These are phyloP conservation scores for Xylaria scruposa DNA, from an alignment of 495 filamentous ascomycete species.

Conservation along the genomic window DNA sequence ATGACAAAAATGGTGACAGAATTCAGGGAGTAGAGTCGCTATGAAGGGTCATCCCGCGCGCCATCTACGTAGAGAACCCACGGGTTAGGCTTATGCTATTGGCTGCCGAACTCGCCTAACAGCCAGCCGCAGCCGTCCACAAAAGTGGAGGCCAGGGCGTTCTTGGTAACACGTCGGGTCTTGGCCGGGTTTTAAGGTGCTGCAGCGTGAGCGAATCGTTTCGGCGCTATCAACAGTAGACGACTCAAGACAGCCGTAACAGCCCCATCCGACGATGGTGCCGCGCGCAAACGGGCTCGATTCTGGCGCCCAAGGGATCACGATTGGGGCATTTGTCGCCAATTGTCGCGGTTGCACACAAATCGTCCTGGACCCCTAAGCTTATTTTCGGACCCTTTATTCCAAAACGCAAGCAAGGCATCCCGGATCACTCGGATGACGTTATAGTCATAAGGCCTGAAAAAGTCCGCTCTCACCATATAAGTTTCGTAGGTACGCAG, in stretches of 20 bases:
- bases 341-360: constrained; percentile 4
- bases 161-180: neutral
- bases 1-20: constrained; percentile 2
- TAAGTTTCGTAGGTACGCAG: constrained; percentile 4
- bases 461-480: neutral
- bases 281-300: constrained; percentile 20
- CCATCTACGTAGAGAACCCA: constrained; percentile 18
- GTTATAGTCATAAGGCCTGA: constrained; percentile 4
- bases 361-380: neutral
- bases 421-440: constrained; percentile 27
- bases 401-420: constrained; percentile 17
- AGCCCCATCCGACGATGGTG: neutral
- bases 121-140: neutral
- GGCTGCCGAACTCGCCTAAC: neutral
- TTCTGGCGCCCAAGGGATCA: neutral
- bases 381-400: neutral
- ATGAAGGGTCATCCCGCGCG: constrained; percentile 15
- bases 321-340: constrained; percentile 12
- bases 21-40: neutral
- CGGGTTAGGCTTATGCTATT: neutral
- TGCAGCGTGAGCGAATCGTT: constrained; percentile 18
- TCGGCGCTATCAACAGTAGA: neutral
- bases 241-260: neutral
- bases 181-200: neutral
- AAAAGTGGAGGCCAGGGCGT: neutral